Evolutionary conservation across 768 basidiomycete species (phyloP).

Genomic region (Panus rudis): DNA sequence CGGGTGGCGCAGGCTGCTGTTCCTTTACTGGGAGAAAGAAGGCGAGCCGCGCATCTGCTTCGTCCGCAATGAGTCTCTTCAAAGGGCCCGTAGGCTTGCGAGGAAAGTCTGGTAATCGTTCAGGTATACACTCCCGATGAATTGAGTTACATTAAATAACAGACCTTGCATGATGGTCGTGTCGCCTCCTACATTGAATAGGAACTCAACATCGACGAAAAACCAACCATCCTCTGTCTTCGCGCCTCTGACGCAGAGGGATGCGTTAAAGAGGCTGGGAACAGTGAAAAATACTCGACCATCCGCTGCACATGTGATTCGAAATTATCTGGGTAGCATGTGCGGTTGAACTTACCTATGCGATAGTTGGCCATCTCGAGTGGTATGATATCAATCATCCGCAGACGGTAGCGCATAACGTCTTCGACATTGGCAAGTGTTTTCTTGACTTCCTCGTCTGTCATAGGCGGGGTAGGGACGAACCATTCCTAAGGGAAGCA

Average conservation of each 20-base stretch:
- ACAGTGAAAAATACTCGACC: conserved; percentile 78
- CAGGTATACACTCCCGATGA: not conserved
- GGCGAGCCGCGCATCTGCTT: conserved; percentile 62
- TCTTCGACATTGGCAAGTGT: conserved; percentile 71
- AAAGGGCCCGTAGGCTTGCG: conserved; percentile 54
- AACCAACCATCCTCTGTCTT: conserved; percentile 77
- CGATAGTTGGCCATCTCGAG: conserved; percentile 69
- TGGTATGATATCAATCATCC: conserved; percentile 74
- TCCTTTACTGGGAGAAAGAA: conserved; percentile 50
- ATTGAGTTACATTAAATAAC: not conserved
- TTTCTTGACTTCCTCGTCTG: conserved; percentile 56
- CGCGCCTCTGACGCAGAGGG: conserved; percentile 67
- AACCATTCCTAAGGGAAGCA: conserved; percentile 50
- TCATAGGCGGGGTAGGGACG: conserved; percentile 57
- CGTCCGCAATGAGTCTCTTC: conserved; percentile 63
- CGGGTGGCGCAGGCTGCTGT: conserved; percentile 34
- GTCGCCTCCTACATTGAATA: conserved; percentile 68
- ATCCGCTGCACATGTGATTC: conserved; percentile 39
- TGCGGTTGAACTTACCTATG: conserved; percentile 42
- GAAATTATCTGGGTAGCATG: conserved; percentile 10
- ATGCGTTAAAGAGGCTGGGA: conserved; percentile 64
- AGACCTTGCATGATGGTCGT: conserved; percentile 64
- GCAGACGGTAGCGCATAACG: conserved; percentile 70
- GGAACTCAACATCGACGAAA: conserved; percentile 70
- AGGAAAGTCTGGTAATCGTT: conserved; percentile 54